These are phyloP conservation scores for Naumovozyma baii DNA, from an alignment of 805 yeast genomes.

Conservation along the genomic window DNA sequence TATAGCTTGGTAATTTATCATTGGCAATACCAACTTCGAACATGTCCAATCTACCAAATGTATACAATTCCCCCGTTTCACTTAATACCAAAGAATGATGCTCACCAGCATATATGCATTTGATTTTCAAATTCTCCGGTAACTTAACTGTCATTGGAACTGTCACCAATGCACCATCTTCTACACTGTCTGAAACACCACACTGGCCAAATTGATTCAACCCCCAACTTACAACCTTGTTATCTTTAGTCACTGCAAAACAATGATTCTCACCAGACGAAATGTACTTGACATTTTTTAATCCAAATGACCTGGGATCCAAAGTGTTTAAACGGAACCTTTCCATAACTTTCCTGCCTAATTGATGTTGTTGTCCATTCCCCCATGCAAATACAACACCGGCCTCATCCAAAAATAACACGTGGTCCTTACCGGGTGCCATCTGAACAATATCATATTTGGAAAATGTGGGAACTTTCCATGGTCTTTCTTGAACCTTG, in stretches of 20 bases:
- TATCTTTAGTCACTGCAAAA: conserved; percentile 66
- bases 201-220: conserved; percentile 95
- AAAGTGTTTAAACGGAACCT: conserved; percentile 64
- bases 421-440: conserved; percentile 89
- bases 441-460: conserved; percentile 67
- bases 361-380: conserved; percentile 84
- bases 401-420: conserved; percentile 69
- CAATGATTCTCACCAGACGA: conserved; percentile 95
- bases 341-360: conserved; percentile 78
- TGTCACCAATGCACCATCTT: conserved; percentile 74
- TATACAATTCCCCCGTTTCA: conserved; percentile 59
- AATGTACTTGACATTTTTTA: conserved; percentile 66
- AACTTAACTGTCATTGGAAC: conserved; percentile 67
- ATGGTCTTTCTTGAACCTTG: conserved; percentile 57
- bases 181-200: conserved; percentile 67
- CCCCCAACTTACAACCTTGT: conserved; percentile 83
- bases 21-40: conserved; percentile 77
- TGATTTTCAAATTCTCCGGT: conserved; percentile 41
- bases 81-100: conserved; percentile 82
- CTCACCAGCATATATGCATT: conserved; percentile 79
- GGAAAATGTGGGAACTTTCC: conserved; percentile 37
- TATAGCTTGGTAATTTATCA: conserved; percentile 54
- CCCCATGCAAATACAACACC: conserved; percentile 97
- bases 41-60: conserved; percentile 92
- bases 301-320: conserved; percentile 76